Conservation (phyloP, 257 asterid genomes). For the Solanum lycopersicoides region DNA sequence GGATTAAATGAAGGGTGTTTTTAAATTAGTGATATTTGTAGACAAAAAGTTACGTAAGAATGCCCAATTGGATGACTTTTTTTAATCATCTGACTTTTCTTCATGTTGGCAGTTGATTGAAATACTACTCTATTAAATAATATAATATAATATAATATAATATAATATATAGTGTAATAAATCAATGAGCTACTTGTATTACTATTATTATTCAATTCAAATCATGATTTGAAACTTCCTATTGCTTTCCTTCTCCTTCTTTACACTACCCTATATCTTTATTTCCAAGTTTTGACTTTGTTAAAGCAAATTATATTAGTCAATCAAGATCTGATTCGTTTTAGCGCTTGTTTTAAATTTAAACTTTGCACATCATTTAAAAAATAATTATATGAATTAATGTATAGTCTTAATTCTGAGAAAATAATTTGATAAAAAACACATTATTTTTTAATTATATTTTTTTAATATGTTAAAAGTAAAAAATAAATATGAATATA, state of each 20-base stretch:
- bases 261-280: not conserved
- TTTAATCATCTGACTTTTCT: slow-evolving; percentile 5
- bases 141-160: not conserved
- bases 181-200: not conserved
- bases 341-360: too few relatives aligned
- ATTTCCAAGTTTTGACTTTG: not conserved
- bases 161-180: not conserved
- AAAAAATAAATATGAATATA: too few relatives aligned
- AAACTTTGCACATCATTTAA: too few relatives aligned
- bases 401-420: too few relatives aligned
- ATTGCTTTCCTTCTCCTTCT: not conserved
- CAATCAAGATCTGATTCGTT: too few relatives aligned
- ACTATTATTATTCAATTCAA: not conserved
- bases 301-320: not conserved
- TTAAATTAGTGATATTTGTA: not conserved
- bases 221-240: not conserved
- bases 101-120: not conserved
- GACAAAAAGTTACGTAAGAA: not conserved
- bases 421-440: too few relatives aligned
- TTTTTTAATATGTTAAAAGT: too few relatives aligned
- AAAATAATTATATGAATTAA: too few relatives aligned
- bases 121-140: not conserved
- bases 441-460: too few relatives aligned
- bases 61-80: not conserved
- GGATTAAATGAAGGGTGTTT: not conserved